These are phyloP conservation scores for Lentinus tigrinus DNA, from an alignment of 768 basidiomycete genomes.

Conservation along the genomic window DNA sequence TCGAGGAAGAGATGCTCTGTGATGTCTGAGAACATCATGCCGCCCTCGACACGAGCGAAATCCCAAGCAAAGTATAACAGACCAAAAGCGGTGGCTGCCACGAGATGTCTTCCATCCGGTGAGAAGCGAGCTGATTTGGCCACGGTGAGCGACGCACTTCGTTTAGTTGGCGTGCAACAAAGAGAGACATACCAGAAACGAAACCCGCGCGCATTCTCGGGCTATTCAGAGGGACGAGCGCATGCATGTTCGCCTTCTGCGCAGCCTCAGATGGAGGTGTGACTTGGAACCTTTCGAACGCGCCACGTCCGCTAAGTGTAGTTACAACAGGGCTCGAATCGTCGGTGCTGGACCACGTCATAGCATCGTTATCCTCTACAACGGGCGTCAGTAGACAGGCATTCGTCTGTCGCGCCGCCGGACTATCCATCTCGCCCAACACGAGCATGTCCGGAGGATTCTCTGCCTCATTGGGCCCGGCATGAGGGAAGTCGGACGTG, in stretches of 20 bases:
- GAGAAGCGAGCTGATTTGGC: conserved; percentile 23
- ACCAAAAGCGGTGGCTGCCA: conserved; percentile 19
- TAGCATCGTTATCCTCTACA: background rate
- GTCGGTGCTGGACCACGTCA: background rate
- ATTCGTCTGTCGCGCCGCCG: conserved; percentile 6
- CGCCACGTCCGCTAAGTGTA: conserved; percentile 7
- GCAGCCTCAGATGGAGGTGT: conserved; percentile 5
- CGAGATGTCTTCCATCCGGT: conserved; percentile 23
- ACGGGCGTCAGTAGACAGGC: background rate
- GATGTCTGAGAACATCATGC: conserved; percentile 8
- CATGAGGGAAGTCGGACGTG: background rate
- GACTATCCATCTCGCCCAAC: conserved; percentile 8
- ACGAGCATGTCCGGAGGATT: conserved; percentile 8
- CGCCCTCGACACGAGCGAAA: conserved; percentile 17
- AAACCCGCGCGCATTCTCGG: conserved; percentile 6
- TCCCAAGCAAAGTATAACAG: conserved; percentile 21
- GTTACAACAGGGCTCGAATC: background rate
- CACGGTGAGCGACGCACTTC: background rate
- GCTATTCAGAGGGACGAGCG: conserved; percentile 4
- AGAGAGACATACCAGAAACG: conserved; percentile 13
- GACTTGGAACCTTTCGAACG: conserved; percentile 12
- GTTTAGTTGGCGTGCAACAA: no score
- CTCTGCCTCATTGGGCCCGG: background rate
- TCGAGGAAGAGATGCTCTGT: conserved; percentile 17
- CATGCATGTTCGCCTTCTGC: background rate